These are phyloP conservation scores for Phaffomyces antillensis DNA, from an alignment of 805 yeast species.

Conservation along the genomic window DNA sequence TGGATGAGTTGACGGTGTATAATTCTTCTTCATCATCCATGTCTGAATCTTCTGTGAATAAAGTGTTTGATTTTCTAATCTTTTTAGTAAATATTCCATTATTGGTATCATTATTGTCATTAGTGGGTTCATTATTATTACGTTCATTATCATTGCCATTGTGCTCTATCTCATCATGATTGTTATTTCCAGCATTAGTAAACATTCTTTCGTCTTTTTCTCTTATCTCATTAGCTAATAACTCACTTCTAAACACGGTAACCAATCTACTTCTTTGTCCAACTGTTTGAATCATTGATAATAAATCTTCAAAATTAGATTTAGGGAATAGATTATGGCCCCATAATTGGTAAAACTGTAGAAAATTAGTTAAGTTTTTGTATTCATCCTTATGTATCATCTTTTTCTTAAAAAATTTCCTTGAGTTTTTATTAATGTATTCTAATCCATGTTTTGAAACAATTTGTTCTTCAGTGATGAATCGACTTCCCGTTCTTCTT, in stretches of 20 bases:
- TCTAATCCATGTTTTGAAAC: constrained; percentile 51
- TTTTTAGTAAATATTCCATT: neutral
- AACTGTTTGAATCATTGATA: constrained; percentile 42
- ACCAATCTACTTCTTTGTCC: constrained; percentile 38
- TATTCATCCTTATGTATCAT: constrained; percentile 35
- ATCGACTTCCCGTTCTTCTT: constrained; percentile 11
- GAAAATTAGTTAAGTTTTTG: constrained; percentile 40
- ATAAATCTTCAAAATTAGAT: constrained; percentile 68
- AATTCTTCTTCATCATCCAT: constrained; percentile 2
- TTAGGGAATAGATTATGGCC: constrained; percentile 73
- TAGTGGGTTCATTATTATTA: too few species aligned
- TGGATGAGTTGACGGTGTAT: neutral
- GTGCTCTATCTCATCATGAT: neutral
- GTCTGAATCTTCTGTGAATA: constrained; percentile 1
- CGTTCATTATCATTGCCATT: neutral
- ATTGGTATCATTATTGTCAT: too few species aligned
- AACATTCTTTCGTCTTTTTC: too few species aligned
- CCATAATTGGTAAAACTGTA: constrained; percentile 64
- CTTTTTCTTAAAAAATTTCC: constrained; percentile 18
- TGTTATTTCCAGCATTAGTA: too few species aligned
- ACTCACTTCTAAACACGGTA: constrained; percentile 33
- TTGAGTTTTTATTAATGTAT: constrained; percentile 32
- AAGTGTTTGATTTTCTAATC: neutral
- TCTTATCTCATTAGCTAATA: constrained; percentile 30
- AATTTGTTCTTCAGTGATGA: constrained; percentile 45